phyloP scores from a whole-genome alignment of 352 stramenopile genomes.

The Pythium rishiriense region DNA sequence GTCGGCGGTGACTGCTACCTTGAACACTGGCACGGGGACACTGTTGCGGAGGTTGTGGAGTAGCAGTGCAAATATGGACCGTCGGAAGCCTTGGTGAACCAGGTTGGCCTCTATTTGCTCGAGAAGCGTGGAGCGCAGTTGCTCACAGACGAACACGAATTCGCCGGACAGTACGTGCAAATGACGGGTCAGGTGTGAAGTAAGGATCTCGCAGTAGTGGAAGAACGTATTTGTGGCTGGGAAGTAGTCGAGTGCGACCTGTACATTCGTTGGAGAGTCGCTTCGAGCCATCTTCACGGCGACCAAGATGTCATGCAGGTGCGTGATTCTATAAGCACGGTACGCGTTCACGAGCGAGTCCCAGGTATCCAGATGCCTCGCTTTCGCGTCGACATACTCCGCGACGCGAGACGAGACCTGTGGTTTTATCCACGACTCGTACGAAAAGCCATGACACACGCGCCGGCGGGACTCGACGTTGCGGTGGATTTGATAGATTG shows the following conservation, averaged over 20 bases:
- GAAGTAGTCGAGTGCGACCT: background rate
- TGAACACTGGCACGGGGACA: background rate
- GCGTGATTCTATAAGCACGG: background rate
- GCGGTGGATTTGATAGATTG: conserved; percentile 48
- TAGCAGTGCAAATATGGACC: background rate
- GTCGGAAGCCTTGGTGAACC: background rate
- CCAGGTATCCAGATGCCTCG: background rate
- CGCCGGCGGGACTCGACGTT: conserved; percentile 31
- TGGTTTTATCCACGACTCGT: conserved; percentile 37
- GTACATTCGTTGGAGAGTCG: background rate
- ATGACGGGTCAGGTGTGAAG: background rate
- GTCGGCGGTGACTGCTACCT: background rate
- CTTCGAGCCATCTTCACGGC: background rate
- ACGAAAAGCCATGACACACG: conserved; percentile 49
- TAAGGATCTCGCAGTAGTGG: background rate
- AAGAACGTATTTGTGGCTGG: background rate
- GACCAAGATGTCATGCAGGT: background rate
- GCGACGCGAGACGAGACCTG: background rate
- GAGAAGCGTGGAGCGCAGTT: background rate
- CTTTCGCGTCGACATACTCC: background rate
- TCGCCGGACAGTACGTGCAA: background rate
- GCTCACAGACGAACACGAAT: conserved; percentile 1
- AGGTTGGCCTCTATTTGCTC: background rate
- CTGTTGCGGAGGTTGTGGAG: conserved; percentile 21
- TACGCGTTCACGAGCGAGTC: background rate